These are phyloP conservation scores for Parietaria judaica DNA, from an alignment of 306 rosid genomes.

Conservation along the genomic window DNA sequence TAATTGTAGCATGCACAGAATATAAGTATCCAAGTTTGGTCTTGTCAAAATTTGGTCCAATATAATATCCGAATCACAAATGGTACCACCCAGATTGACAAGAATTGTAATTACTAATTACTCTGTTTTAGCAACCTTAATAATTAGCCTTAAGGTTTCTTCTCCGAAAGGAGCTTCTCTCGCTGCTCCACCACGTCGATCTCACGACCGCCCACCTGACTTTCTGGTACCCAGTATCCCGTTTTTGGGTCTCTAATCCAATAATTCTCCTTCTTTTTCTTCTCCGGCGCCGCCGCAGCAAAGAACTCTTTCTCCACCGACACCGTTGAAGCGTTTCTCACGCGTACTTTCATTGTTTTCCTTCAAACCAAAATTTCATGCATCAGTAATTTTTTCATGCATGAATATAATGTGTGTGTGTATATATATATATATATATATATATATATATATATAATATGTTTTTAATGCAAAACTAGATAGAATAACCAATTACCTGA, in stretches of 20 bases:
- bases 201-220: constrained; percentile 26
- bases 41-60: not conserved
- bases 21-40: not conserved
- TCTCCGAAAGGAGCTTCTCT: constrained; percentile 35
- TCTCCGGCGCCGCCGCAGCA: not conserved
- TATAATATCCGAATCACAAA: not conserved
- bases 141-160: not conserved
- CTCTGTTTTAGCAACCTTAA: no score
- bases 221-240: constrained; percentile 68
- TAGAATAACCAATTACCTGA: not conserved
- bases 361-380: constrained; percentile 4
- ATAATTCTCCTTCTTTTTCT: constrained; percentile 17
- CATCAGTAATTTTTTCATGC: no score
- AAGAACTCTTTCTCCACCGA: not conserved
- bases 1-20: not conserved
- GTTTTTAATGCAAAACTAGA: no score
- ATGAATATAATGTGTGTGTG: no score
- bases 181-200: constrained; percentile 41
- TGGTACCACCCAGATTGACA: not conserved
- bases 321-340: not conserved
- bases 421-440: no score
- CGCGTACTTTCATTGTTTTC: constrained; percentile 8
- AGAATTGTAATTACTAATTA: not conserved
- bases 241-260: constrained; percentile 67
- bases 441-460: no score